Evolutionary conservation across 371 early-diverging fungal species (phyloP), one percentile per base, ranked within the genome.

Genomic region (Circinella minor): DNA sequence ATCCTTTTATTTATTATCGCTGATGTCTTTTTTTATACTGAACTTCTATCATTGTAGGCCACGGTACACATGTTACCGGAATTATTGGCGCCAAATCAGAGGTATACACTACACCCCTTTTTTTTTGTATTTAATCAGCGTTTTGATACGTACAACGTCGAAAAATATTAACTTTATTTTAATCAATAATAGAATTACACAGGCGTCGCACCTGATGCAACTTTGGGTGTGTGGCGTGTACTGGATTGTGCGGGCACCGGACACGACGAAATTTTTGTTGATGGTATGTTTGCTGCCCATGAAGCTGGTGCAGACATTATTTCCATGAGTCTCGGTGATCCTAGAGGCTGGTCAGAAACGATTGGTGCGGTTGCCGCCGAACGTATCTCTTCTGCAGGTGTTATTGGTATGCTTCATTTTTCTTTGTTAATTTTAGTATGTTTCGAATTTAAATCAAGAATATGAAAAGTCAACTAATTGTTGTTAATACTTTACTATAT

Each of bases 31-130:
- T 7, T 34, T 13, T 13, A 51, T 13, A 51, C 15, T n/a, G 0
- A 15, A 51, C 6, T 17, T 17, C 1, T 37, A 14, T 18, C 27
- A 4, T 7, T 17, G 17, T 61, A 74, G 88, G 87, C 17, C 90
- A 90, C 68, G 90, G 92, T 7, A 90, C 91, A 1, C 90, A 89
- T 61, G 88, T 91, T 9, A 69, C 89, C 8, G 92, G 92, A n/a
- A 92, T 92, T 47, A 80, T 91, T 66, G 92, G 85, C 39, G 92
- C 86, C 15, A 64, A 70, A 43, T 38, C 73, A 9, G 74, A 70
- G 2, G 84, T 82, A 43, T 43, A 11, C 3, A 43, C 11, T 43
- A 27, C 27, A 2, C 2, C 27, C 27, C 2, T 27, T 27, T 27
- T 27, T 27, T 27, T n/a, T n/a, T n/a, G n/a, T 27, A 27, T 27